These are phyloP conservation scores for Oidiodendron maius DNA, from an alignment of 495 filamentous ascomycete genomes.

Conservation along the genomic window DNA sequence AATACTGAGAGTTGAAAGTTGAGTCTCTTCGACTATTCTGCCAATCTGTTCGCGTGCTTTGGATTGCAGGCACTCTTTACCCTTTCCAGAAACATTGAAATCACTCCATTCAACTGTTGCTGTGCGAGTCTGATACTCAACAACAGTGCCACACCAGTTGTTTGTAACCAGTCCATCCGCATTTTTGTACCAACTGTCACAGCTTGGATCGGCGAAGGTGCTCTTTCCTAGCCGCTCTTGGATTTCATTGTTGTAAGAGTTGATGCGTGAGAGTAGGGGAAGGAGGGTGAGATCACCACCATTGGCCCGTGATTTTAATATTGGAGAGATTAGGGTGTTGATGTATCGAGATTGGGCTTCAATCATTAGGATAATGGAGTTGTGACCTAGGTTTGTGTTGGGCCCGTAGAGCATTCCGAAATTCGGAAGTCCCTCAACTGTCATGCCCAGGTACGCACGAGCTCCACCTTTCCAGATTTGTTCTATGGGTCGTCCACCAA, in stretches of 20 bases:
- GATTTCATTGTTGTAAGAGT: slow-evolving; percentile 38
- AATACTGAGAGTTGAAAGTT: no score
- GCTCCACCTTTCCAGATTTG: slow-evolving; percentile 45
- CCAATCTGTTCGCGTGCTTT: no score
- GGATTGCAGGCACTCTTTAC: no score
- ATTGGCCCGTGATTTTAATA: slow-evolving; percentile 30
- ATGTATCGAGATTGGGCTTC: slow-evolving; percentile 51
- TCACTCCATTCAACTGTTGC: no score
- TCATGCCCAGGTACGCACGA: slow-evolving; percentile 39
- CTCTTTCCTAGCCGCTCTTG: slow-evolving; percentile 35
- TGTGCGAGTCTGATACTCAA: slow-evolving; percentile 50
- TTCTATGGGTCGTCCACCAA: slow-evolving; percentile 30
- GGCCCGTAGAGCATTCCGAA: slow-evolving; percentile 51
- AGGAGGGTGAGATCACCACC: slow-evolving; percentile 30
- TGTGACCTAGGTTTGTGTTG: slow-evolving; percentile 46
- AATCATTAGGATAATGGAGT: slow-evolving; percentile 54
- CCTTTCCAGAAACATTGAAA: no score
- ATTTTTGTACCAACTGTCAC: slow-evolving; percentile 52
- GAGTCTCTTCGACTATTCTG: no score
- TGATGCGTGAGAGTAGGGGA: slow-evolving; percentile 30
- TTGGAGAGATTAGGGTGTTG: slow-evolving; percentile 40
- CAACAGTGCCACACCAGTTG: slow-evolving; percentile 46
- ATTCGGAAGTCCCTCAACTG: slow-evolving; percentile 45
- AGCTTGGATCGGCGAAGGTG: slow-evolving; percentile 49
- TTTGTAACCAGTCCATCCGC: slow-evolving; percentile 48